A percentile compares a stretch with the other conserved stretches of the same genome.
Evolutionary conservation across 176 grass and related monocot species (phyloP).

Genomic region (Thalia dealbata): DNA sequence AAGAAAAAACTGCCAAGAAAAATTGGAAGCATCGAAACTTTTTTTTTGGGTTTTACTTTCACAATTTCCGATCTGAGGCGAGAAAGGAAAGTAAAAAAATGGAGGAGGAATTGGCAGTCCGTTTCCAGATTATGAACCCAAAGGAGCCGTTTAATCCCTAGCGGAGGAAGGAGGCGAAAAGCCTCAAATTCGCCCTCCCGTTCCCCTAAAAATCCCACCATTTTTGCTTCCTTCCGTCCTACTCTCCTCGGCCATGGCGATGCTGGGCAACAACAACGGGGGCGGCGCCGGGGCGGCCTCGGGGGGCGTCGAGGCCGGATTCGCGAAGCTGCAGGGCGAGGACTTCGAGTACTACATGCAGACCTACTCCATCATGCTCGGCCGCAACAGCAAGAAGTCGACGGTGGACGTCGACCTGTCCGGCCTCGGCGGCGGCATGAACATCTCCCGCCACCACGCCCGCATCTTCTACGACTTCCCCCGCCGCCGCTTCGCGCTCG

Average conservation of each 20-base stretch:
- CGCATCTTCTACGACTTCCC: constrained; percentile 3
- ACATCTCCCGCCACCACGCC: neutral
- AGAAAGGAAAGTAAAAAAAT: no score
- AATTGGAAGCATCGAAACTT: no score
- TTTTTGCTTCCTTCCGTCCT: neutral
- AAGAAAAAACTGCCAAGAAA: no score
- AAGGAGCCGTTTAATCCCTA: no score
- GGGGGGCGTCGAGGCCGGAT: neutral
- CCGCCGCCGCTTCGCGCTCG: neutral
- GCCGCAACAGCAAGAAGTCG: constrained; percentile 9
- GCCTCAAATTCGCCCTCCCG: neutral
- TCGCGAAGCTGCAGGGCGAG: constrained; percentile 6
- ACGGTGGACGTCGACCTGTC: constrained; percentile 8
- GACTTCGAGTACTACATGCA: constrained; percentile 12
- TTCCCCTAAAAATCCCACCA: neutral
- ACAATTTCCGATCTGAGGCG: no score
- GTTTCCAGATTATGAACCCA: no score
- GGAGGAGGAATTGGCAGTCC: no score
- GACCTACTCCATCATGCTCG: constrained; percentile 7
- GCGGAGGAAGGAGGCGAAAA: no score
- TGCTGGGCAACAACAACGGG: neutral
- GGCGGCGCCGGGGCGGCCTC: neutral
- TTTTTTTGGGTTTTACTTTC: no score
- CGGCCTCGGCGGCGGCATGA: neutral
- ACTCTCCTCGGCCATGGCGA: neutral